A percentile compares a stretch with the other conserved stretches of the same genome.
These are phyloP conservation scores for Diplogelasinospora grovesii DNA, from an alignment of 495 filamentous ascomycete genomes.

Conservation along the genomic window DNA sequence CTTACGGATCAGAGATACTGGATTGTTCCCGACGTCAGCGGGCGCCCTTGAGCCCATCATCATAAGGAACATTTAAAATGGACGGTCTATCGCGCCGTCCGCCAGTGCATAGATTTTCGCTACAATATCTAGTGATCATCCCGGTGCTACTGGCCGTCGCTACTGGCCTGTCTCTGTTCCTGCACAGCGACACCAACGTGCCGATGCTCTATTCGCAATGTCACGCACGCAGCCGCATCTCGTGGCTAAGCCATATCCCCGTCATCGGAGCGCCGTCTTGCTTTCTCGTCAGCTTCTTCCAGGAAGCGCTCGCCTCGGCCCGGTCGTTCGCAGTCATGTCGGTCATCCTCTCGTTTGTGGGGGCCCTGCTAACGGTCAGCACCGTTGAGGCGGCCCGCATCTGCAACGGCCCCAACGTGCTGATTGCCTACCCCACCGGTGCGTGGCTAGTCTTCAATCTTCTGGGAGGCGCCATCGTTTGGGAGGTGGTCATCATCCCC, in stretches of 20 bases:
- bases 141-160: conserved; percentile 26
- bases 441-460: conserved; percentile 36
- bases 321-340: conserved; percentile 21
- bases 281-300: conserved; percentile 35
- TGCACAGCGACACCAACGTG: conserved; percentile 30
- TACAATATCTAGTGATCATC: conserved; percentile 24
- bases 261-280: conserved; percentile 28
- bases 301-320: conserved; percentile 19
- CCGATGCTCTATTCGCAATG: conserved; percentile 37
- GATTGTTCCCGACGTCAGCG: no score
- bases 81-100: conserved; percentile 9
- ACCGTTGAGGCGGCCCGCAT: conserved; percentile 32
- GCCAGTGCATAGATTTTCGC: conserved; percentile 18
- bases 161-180: conserved; percentile 21
- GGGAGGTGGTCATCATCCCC: conserved; percentile 36
- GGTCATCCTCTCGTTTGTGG: conserved; percentile 25
- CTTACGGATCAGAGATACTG: no score
- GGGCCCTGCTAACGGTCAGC: conserved; percentile 28
- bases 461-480: conserved; percentile 33
- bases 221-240: conserved; percentile 31
- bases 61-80: conserved; percentile 8
- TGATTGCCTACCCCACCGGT: conserved; percentile 30
- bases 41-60: no score
- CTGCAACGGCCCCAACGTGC: conserved; percentile 25
- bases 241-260: conserved; percentile 25